Conservation (phyloP, 176 grass and related monocot species). For the Secale cereale region DNA sequence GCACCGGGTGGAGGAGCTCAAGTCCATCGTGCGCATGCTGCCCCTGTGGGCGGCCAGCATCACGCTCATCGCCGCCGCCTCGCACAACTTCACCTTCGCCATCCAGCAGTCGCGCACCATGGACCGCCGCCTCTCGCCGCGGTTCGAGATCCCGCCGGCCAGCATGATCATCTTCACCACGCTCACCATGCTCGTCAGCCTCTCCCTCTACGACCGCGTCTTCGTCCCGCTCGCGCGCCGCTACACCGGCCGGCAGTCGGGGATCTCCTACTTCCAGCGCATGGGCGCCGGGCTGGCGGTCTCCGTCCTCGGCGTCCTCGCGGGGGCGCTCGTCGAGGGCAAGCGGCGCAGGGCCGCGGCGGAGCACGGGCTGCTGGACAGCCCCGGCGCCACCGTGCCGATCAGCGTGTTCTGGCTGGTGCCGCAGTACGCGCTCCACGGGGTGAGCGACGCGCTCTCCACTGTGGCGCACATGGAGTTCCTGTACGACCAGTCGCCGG, state of each 20-base stretch:
- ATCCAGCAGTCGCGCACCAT: slow-evolving; percentile 79
- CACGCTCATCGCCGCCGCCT: slow-evolving; percentile 44
- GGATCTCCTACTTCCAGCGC: slow-evolving; percentile 68
- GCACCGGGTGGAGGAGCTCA: slow-evolving; percentile 86
- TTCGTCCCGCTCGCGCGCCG: neutral
- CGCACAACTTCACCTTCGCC: slow-evolving; percentile 74
- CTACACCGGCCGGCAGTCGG: neutral
- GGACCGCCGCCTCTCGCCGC: slow-evolving; percentile 51
- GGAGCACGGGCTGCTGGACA: slow-evolving; percentile 48
- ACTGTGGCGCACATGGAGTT: slow-evolving; percentile 87
- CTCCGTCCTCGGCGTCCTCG: slow-evolving; percentile 46
- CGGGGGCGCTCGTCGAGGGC: slow-evolving; percentile 59
- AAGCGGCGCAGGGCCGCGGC: slow-evolving; percentile 48
- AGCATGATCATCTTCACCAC: slow-evolving; percentile 66
- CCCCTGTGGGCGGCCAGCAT: slow-evolving; percentile 67
- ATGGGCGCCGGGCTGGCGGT: slow-evolving; percentile 74
- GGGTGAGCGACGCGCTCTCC: slow-evolving; percentile 59
- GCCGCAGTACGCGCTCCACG: slow-evolving; percentile 82
- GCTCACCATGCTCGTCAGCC: slow-evolving; percentile 51
- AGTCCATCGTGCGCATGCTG: slow-evolving; percentile 71
- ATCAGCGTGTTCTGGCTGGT: slow-evolving; percentile 87
- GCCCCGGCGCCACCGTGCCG: slow-evolving; percentile 32
- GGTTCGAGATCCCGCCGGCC: slow-evolving; percentile 72
- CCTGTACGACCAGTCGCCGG: slow-evolving; percentile 80
- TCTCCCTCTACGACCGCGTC: slow-evolving; percentile 57